Percentiles rank a stretch among this genome's conserved stretches.
Evolutionary conservation across 2,329 filamentous ascomycete species (phyloP).

Genomic region (Aspergillus floridensis): DNA sequence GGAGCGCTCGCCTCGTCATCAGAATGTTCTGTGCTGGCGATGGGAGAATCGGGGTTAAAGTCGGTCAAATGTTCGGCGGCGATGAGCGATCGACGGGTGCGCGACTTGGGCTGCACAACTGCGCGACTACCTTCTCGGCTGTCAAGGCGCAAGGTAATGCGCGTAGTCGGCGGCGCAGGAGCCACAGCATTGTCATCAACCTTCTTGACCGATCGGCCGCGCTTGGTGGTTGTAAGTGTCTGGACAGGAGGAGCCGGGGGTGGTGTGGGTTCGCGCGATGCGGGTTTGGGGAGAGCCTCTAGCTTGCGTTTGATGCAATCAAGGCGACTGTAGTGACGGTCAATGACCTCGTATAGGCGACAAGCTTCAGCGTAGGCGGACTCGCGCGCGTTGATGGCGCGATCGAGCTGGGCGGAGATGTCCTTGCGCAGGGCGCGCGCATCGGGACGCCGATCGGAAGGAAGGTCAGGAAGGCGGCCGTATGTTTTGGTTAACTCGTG

Average conservation of each 20-base stretch:
- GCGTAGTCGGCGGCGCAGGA: constrained; percentile 29
- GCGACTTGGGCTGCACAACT: constrained; percentile 32
- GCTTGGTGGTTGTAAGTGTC: constrained; percentile 30
- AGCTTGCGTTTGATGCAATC: constrained; percentile 61
- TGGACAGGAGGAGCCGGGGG: constrained; percentile 39
- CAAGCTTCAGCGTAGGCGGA: constrained; percentile 56
- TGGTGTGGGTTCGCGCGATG: constrained; percentile 60
- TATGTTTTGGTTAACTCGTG: constrained; percentile 45
- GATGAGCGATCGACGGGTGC: constrained; percentile 36
- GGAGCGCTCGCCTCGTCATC: constrained; percentile 40
- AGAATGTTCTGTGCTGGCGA: constrained; percentile 48
- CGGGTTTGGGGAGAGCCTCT: constrained; percentile 59
- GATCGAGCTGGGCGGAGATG: constrained; percentile 56
- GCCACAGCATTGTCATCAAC: constrained; percentile 25
- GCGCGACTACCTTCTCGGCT: constrained; percentile 19
- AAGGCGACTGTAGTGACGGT: constrained; percentile 57
- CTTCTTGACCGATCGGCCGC: constrained; percentile 42
- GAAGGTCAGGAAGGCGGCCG: constrained; percentile 51
- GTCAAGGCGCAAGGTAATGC: constrained; percentile 45
- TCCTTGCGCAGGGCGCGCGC: constrained; percentile 52
- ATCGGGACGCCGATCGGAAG: constrained; percentile 50
- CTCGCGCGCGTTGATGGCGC: constrained; percentile 55
- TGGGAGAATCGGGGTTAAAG: constrained; percentile 45
- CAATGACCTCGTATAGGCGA: constrained; percentile 56
- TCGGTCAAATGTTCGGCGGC: constrained; percentile 36